A percentile compares a stretch with the other conserved stretches of the same genome.
Conservation (phyloP, 495 filamentous ascomycete genomes). For the Stereocaulon alpinum region DNA sequence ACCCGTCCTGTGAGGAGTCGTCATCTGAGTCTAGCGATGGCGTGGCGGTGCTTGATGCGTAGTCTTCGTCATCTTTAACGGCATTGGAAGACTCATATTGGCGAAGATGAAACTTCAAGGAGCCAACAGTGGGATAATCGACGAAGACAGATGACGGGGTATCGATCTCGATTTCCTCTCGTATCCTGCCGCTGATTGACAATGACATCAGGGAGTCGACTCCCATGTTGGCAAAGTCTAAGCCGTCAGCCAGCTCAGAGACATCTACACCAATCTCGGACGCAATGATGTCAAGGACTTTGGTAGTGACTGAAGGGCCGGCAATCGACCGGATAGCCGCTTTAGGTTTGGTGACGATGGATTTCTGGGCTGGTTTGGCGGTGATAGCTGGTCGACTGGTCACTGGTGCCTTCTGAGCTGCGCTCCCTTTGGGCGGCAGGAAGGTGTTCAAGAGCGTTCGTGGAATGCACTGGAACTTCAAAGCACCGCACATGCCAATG, state of each 20-base stretch:
- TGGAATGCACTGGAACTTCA: conserved; percentile 54
- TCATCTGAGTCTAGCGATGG: conserved; percentile 27
- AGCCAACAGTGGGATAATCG: conserved; percentile 48
- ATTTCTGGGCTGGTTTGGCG: conserved; percentile 24
- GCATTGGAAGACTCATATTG: conserved; percentile 33
- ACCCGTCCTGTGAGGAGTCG: conserved; percentile 14
- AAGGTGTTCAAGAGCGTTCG: conserved; percentile 56
- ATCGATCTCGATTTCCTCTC: conserved; percentile 39
- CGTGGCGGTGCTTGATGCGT: conserved; percentile 29
- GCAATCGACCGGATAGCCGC: background rate
- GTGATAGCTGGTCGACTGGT: conserved; percentile 28
- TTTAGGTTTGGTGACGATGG: conserved; percentile 24
- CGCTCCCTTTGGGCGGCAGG: conserved; percentile 47
- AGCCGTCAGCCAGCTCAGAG: conserved; percentile 46
- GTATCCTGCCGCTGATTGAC: conserved; percentile 37
- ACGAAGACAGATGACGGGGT: conserved; percentile 49
- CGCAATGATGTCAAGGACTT: conserved; percentile 52
- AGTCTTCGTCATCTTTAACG: conserved; percentile 28
- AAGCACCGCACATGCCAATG: conserved; percentile 38
- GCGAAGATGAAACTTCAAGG: conserved; percentile 47
- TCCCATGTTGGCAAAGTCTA: conserved; percentile 42
- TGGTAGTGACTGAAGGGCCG: conserved; percentile 25
- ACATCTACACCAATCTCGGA: conserved; percentile 54
- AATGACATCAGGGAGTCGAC: conserved; percentile 45
- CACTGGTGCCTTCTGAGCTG: conserved; percentile 24